phyloP scores from a whole-genome alignment of 1,284 basidiomycete genomes.

The Cryptococcus deneoformans region DNA sequence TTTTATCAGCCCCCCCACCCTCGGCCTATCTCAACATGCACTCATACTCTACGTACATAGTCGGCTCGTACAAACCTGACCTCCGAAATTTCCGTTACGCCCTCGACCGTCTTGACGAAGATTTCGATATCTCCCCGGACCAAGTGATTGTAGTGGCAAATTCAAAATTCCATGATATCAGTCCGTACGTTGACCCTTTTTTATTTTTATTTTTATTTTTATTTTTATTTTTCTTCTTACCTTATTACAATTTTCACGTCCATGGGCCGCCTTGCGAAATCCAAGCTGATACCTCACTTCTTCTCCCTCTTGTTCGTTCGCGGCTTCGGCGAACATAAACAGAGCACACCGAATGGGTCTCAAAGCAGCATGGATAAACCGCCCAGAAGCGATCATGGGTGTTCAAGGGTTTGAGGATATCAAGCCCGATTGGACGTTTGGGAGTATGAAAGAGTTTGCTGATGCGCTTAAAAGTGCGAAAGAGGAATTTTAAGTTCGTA shows the following conservation, averaged over 20 bases:
- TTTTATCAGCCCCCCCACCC: background rate
- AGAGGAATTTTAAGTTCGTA: background rate
- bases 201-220: too few species aligned
- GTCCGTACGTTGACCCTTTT: slow-evolving; percentile 20
- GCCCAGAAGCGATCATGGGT: slow-evolving; percentile 22
- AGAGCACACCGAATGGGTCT: slow-evolving; percentile 32
- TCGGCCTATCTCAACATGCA: too few species aligned
- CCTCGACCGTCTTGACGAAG: slow-evolving; percentile 21
- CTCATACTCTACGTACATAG: slow-evolving; percentile 1
- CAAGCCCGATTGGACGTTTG: slow-evolving; percentile 18
- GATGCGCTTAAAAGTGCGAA: slow-evolving; percentile 11
- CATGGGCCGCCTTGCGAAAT: too few species aligned
- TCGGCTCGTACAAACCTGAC: slow-evolving; percentile 34
- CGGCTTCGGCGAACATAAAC: background rate
- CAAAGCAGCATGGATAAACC: slow-evolving; percentile 35
- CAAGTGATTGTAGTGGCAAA: slow-evolving; percentile 35
- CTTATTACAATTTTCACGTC: too few species aligned
- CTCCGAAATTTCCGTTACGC: slow-evolving; percentile 35
- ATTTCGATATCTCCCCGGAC: slow-evolving; percentile 22
- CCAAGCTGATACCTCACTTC: too few species aligned
- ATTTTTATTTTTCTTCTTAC: too few species aligned
- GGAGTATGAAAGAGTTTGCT: slow-evolving; percentile 22
- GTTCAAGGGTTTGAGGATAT: slow-evolving; percentile 11
- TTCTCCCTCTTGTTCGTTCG: background rate
- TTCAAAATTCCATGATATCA: slow-evolving; percentile 29